Evolutionary conservation across 2,329 filamentous ascomycete species (phyloP), one percentile per base, ranked within the genome.

Genomic region (Mollisiaceae sp.): DNA sequence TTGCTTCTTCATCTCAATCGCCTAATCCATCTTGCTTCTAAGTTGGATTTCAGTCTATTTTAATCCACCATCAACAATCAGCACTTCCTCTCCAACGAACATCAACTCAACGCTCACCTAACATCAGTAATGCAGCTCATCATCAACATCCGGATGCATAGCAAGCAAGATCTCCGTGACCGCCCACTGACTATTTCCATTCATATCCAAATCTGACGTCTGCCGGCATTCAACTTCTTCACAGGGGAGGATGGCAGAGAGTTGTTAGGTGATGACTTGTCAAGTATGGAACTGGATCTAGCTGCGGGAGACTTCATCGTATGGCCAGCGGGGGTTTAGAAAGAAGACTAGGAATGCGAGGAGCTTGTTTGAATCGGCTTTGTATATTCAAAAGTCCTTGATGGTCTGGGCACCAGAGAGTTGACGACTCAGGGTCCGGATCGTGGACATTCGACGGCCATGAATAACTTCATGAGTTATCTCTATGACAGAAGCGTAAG

Each of bases 301-400:
- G 9, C 90, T 82, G 50, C 83, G 84, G 72, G 92, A 93, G 67
- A 91, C 89, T 65, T 90, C 88, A 71, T 93, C 90, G 68, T 91
- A 92, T 0, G 90, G 89, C 50, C 89, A 81, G 52, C 89, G 81
- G 6, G 90, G 89, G 71, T 93, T 92, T 11, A 92, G 80, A 1
- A 89, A 90, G 50, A 93, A 80, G 15, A 92, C 82, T 4, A 93
- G 78, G 67, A 92, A 86, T 0, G 89, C 91, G 65, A 91, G 82
- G 0, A 86, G 86, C 11, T 83, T 82, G 62, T 91, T 88, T 24
- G 81, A 87, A 8, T 86, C 90, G 0, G 88, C n/a, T 83, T 9
- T 82, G 88, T 62, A 89, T 87, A 52, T 24, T 76, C 76, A 78
- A 1, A 77, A 77, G 3, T 78, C 76, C 70, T 69, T 76, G 62